Conservation (phyloP, 768 basidiomycete genomes). For the Mycena haematopus region DNA sequence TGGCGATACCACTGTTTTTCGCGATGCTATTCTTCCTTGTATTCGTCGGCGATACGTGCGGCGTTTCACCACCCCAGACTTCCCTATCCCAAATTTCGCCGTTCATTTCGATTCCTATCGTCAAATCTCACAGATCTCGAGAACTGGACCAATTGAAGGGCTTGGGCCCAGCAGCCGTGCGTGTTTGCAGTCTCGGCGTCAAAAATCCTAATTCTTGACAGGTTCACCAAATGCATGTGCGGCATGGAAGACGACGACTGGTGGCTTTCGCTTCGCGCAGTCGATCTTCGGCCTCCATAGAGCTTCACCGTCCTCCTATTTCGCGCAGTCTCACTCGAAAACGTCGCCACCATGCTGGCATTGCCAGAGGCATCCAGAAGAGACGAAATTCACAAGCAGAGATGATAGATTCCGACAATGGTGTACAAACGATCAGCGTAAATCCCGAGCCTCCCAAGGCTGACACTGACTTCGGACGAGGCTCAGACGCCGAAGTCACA, state of each 20-base stretch:
- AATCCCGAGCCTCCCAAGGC: neutral
- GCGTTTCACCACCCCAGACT: neutral
- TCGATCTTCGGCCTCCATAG: slow-evolving; percentile 38
- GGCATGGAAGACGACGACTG: slow-evolving; percentile 58
- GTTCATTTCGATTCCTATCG: slow-evolving; percentile 33
- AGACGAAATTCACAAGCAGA: neutral
- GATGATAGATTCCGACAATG: neutral
- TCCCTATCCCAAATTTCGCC: neutral
- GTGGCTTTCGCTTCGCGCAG: slow-evolving; percentile 64
- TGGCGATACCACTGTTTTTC: neutral
- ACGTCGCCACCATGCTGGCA: neutral
- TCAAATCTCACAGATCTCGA: slow-evolving; percentile 10
- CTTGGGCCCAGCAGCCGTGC: slow-evolving; percentile 27
- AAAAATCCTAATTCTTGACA: slow-evolving; percentile 30
- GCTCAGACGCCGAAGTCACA: slow-evolving; percentile 31
- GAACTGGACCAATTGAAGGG: neutral
- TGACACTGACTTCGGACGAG: slow-evolving; percentile 34
- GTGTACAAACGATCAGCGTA: neutral
- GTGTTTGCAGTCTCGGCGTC: neutral
- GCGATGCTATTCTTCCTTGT: slow-evolving; percentile 2
- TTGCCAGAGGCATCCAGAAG: neutral
- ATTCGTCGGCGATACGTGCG: slow-evolving; percentile 4
- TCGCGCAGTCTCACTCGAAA: no score
- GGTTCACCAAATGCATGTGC: slow-evolving; percentile 68
- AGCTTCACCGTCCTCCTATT: slow-evolving; percentile 20